A percentile compares a stretch with the other conserved stretches of the same genome.
Evolutionary conservation across 805 yeast species (phyloP).

Genomic region (Zygosaccharomyces kombuchaensis): DNA sequence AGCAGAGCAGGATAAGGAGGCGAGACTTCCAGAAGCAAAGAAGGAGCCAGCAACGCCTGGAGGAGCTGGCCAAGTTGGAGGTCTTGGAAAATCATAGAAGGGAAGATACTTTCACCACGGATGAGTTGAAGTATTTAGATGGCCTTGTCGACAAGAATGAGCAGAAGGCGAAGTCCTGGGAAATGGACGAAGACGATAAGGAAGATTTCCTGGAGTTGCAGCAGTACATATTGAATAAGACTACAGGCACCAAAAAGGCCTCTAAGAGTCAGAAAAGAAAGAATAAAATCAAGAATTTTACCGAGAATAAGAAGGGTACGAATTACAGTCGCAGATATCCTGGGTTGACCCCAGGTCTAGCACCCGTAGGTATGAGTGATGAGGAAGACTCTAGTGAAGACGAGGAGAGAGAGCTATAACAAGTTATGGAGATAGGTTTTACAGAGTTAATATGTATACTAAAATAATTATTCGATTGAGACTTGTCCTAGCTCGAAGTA

Average conservation of each 20-base stretch:
- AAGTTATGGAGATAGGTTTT: background rate
- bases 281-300: conserved; percentile 29
- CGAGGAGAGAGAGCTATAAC: conserved; percentile 12
- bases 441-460: conserved; percentile 3
- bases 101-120: conserved; percentile 31
- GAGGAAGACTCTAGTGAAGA: conserved; percentile 41
- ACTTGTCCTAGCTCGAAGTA: conserved; percentile 53
- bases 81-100: conserved; percentile 35
- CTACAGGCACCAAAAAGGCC: conserved; percentile 35
- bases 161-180: conserved; percentile 40
- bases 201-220: conserved; percentile 44
- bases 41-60: conserved; percentile 21
- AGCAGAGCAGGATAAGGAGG: conserved; percentile 32
- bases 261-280: conserved; percentile 34
- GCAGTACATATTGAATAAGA: conserved; percentile 41
- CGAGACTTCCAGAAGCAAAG: conserved; percentile 24
- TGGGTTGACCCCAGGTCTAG: conserved; percentile 81
- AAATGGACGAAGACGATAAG: conserved; percentile 33
- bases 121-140: conserved; percentile 36
- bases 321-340: conserved; percentile 37
- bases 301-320: conserved; percentile 19
- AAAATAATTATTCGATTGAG: conserved; percentile 31
- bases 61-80: conserved; percentile 33
- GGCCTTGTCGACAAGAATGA: conserved; percentile 38
- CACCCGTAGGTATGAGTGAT: conserved; percentile 68